Evolutionary conservation across 495 filamentous ascomycete species (phyloP).

Genomic region (Talaromyces stipitatus): DNA sequence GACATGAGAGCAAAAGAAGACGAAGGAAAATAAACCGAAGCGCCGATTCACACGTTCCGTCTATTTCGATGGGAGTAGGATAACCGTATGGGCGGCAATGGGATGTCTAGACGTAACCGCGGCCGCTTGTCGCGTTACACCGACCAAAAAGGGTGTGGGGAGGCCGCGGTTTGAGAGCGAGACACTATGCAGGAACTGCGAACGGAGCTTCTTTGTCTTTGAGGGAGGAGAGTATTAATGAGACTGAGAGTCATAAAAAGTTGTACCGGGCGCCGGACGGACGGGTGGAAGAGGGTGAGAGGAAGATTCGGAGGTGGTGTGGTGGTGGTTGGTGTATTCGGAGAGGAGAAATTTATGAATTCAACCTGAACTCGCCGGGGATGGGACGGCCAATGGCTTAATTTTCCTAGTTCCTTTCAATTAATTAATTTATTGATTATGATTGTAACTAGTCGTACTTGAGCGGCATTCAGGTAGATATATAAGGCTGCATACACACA

Average conservation of each 20-base stretch:
- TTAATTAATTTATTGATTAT: neutral
- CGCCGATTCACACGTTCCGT: neutral
- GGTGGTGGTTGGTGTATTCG: neutral
- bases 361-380: neutral
- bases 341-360: neutral
- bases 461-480: conserved; percentile 13
- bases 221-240: neutral
- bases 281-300: conserved; percentile 11
- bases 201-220: neutral
- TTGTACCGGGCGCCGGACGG: conserved; percentile 6
- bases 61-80: neutral
- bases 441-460: conserved; percentile 2
- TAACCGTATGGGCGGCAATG: conserved; percentile 1
- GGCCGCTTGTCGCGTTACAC: conserved; percentile 12
- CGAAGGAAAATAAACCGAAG: neutral
- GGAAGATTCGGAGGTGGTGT: conserved; percentile 12
- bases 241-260: conserved; percentile 5
- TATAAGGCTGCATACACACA: neutral
- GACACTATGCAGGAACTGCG: conserved; percentile 7
- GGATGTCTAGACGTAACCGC: conserved; percentile 12
- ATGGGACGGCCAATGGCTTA: neutral
- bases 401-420: neutral
- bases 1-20: neutral
- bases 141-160: neutral
- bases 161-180: neutral